Percentiles rank a stretch among this genome's conserved stretches.
These are phyloP conservation scores for Haberlea rhodopensis DNA, from an alignment of 257 asterid genomes.

Conservation along the genomic window DNA sequence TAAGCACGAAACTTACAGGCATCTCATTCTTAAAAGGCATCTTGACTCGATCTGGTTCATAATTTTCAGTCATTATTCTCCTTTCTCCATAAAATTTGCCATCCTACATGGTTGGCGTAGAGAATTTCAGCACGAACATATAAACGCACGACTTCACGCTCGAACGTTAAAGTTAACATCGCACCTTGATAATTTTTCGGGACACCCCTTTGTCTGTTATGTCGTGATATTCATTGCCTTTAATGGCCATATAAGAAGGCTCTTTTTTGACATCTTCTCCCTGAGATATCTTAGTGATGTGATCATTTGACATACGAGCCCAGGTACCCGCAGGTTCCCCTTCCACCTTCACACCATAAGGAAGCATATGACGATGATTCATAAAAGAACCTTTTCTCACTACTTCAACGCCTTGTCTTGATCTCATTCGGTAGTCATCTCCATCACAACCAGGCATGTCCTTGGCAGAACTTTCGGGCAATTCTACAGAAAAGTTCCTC, in stretches of 20 bases:
- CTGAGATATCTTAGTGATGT: constrained; percentile 30
- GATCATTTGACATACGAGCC: constrained; percentile 29
- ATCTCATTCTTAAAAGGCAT: constrained; percentile 33
- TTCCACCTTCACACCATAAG: constrained; percentile 30
- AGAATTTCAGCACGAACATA: constrained; percentile 27
- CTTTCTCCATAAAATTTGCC: constrained; percentile 31
- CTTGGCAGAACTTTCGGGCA: constrained; percentile 42
- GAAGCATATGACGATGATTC: constrained; percentile 31
- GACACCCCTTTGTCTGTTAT: constrained; percentile 33
- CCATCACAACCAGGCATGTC: constrained; percentile 37
- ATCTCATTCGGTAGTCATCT: constrained; percentile 38
- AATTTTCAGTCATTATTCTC: constrained; percentile 37
- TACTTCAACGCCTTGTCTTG: constrained; percentile 35
- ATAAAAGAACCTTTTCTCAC: constrained; percentile 33
- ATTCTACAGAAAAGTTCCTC: constrained; percentile 39
- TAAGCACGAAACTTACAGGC: constrained; percentile 28
- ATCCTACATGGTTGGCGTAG: constrained; percentile 36
- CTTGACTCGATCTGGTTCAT: constrained; percentile 26
- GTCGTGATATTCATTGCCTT: constrained; percentile 30
- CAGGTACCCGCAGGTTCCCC: constrained; percentile 26
- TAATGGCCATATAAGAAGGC: constrained; percentile 31
- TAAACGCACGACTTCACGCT: constrained; percentile 16
- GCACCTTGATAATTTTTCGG: constrained; percentile 41
- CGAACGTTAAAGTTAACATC: constrained; percentile 7
- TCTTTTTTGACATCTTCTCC: constrained; percentile 37